A percentile compares a stretch with the other conserved stretches of the same genome.
phyloP scores from a whole-genome alignment of 139 green algal species.

The Astrephomene gubernaculifera region DNA sequence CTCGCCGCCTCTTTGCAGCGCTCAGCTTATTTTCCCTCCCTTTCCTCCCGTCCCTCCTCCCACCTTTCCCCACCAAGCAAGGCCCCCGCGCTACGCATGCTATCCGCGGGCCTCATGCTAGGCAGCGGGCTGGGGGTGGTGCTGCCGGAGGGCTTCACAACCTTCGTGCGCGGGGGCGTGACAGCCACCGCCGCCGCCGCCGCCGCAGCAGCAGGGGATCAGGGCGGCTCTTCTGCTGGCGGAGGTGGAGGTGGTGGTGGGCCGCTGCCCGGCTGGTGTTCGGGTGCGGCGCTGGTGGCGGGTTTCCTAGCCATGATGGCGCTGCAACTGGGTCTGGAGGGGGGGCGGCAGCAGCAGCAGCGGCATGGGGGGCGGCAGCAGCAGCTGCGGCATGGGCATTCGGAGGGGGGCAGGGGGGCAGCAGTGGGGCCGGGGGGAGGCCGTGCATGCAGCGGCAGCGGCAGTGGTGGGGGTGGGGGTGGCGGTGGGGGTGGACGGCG shows the following conservation, averaged over 20 bases:
- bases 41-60: neutral
- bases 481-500: neutral
- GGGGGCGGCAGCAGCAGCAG: neutral
- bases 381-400: neutral
- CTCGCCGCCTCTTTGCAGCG: no score
- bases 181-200: no score
- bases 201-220: neutral
- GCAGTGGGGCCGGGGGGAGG: neutral
- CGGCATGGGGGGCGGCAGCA: neutral
- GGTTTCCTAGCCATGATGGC: constrained; percentile 32
- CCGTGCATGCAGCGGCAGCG: neutral
- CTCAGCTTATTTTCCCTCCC: no score
- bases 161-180: constrained; percentile 22
- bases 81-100: neutral
- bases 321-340: constrained; percentile 24
- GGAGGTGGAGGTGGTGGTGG: no score
- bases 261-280: constrained; percentile 24
- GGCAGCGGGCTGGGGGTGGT: constrained; percentile 40
- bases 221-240: no score
- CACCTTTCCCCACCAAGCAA: neutral
- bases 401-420: no score
- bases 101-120: constrained; percentile 36
- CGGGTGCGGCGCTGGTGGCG: neutral
- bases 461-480: neutral
- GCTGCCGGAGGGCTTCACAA: constrained; percentile 37